Evolutionary conservation across 805 yeast genomes (phyloP).

Genomic region (Saccharomyces eubayanus): DNA sequence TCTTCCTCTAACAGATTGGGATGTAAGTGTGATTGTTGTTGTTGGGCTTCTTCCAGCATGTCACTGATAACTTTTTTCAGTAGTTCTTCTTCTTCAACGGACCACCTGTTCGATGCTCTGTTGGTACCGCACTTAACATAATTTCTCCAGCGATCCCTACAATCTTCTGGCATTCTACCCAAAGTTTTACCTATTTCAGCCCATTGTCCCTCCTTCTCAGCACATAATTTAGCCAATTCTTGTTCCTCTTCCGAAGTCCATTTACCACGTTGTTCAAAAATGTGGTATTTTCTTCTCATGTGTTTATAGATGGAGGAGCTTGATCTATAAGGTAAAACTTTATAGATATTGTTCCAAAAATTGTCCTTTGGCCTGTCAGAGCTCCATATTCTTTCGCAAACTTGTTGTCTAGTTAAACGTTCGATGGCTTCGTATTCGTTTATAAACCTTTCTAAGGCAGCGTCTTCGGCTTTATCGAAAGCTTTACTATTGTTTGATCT

Average conservation of each 20-base stretch:
- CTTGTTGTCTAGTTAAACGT: slow-evolving; percentile 49
- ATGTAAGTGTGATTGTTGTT: background rate
- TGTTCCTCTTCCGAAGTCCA: slow-evolving; percentile 77
- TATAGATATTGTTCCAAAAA: slow-evolving; percentile 73
- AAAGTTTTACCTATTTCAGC: slow-evolving; percentile 62
- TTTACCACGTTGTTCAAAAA: slow-evolving; percentile 73
- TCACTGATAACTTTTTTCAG: slow-evolving; percentile 43
- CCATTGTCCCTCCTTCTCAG: slow-evolving; percentile 76
- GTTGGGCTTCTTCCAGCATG: slow-evolving; percentile 29
- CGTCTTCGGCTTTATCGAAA: slow-evolving; percentile 40
- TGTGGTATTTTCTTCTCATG: slow-evolving; percentile 74
- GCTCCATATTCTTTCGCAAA: slow-evolving; percentile 80
- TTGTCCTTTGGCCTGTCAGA: slow-evolving; percentile 63
- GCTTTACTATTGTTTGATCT: slow-evolving; percentile 12
- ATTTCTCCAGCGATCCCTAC: slow-evolving; percentile 89
- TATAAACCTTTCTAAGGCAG: slow-evolving; percentile 59
- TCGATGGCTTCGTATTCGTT: slow-evolving; percentile 52
- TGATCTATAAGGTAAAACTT: slow-evolving; percentile 68
- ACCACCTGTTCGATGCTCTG: slow-evolving; percentile 68
- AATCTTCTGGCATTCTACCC: slow-evolving; percentile 92
- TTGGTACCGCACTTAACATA: slow-evolving; percentile 77
- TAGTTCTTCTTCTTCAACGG: slow-evolving; percentile 53
- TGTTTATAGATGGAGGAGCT: slow-evolving; percentile 83
- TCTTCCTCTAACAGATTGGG: background rate
- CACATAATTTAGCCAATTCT: slow-evolving; percentile 47